Evolutionary conservation across 2,329 filamentous ascomycete genomes (phyloP), one percentile per base, ranked within the genome.

Genomic region (Paecilomyces sp.): DNA sequence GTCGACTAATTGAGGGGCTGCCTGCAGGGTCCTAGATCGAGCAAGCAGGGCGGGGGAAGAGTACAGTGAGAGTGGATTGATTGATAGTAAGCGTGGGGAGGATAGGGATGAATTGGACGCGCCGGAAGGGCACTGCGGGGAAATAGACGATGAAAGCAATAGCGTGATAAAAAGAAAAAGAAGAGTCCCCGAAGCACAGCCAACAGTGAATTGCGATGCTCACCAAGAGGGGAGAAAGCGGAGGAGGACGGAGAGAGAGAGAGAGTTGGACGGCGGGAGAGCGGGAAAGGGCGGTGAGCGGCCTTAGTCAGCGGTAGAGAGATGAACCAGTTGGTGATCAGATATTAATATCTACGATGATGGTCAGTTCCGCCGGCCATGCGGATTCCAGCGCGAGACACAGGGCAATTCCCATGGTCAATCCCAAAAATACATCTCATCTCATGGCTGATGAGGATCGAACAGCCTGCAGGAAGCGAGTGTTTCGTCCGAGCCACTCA

Each of bases 271-370:
- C 51, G 15, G 51, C 51, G 51, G 51, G 51, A 53, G 51, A 53
- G 51, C 51, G 51, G 51, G 36, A 47, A 70, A 67, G 62, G 67
- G 68, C 68, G 68, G 68, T 70, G 67, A 70, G 62, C 22, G 24
- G 12, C 47, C 1, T 53, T 53, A 53, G 51, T 53, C 25, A 53
- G 51, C 51, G 13, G 41, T 33, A 8, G 31, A 11, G 3, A 8
- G 8, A 11, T 33, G 31, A 33, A 33, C 31, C 31, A 33, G 30
- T 31, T 31, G 36, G 36, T 18, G 36, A 15, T 41, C 4, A n/a
- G n/a, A 47, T 47, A 18, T 3, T 47, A 18, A 18, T 18, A 18
- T 18, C 36, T 22, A 22, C 22, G 22, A 22, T 22, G 22, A 22
- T 22, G 22, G 13, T 8, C 9, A 41, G 13, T 47, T 47, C 36